Percentiles rank a stretch among this genome's conserved stretches.
Conservation (phyloP, 2,329 filamentous ascomycete species). For the Tolypocladium ophioglossoides region DNA sequence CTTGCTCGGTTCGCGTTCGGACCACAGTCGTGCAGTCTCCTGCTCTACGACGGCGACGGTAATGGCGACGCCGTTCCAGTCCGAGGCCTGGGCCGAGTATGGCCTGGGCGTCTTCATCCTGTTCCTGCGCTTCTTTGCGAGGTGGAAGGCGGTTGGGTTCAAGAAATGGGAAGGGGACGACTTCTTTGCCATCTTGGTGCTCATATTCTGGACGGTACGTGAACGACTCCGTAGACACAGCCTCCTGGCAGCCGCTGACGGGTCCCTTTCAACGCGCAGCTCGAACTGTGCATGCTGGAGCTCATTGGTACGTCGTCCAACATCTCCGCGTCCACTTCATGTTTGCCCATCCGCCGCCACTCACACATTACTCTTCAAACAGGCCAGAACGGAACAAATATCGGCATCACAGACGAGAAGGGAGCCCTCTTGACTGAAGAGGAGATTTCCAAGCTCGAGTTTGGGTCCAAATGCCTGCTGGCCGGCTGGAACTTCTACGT, state of each 20-base stretch:
- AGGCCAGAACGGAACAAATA: slow-evolving; percentile 28
- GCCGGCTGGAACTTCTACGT: slow-evolving; percentile 30
- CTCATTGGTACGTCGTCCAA: slow-evolving; percentile 16
- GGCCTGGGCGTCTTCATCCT: slow-evolving; percentile 25
- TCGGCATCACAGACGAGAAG: slow-evolving; percentile 21
- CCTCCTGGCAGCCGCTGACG: not conserved
- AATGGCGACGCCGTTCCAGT: slow-evolving; percentile 27
- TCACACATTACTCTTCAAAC: not conserved
- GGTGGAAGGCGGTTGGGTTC: slow-evolving; percentile 26
- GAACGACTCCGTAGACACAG: not conserved
- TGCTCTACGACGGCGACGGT: too few relatives aligned
- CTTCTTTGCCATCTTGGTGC: slow-evolving; percentile 23
- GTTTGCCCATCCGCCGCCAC: not conserved
- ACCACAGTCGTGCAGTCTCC: not conserved
- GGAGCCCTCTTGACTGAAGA: slow-evolving; percentile 17
- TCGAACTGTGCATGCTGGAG: slow-evolving; percentile 20
- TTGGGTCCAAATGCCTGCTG: slow-evolving; percentile 23
- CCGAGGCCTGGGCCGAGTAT: slow-evolving; percentile 33
- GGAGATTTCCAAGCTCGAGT: slow-evolving; percentile 15
- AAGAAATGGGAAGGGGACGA: slow-evolving; percentile 30
- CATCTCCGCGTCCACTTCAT: not conserved
- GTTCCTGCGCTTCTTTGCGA: slow-evolving; percentile 25
- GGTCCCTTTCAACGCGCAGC: slow-evolving; percentile 2
- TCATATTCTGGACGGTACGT: slow-evolving; percentile 28
- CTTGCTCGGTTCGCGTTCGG: not conserved